Conservation (phyloP, 2,329 filamentous ascomycete genomes). For the Sporothrix pseudoabietina region DNA sequence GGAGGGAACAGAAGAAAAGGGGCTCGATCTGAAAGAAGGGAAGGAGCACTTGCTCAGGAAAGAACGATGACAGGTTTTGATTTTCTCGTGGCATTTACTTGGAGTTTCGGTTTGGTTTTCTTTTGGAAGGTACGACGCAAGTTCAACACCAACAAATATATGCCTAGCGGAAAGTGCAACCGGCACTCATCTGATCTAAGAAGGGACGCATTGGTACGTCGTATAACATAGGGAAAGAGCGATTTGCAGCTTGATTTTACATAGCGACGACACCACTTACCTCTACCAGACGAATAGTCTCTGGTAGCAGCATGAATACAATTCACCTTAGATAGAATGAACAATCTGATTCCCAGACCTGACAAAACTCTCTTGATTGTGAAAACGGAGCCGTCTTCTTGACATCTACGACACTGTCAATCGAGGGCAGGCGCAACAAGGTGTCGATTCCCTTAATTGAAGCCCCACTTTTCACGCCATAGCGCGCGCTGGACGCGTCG, state of each 20-base stretch:
- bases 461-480: constrained; percentile 18
- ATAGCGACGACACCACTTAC: neutral
- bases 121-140: neutral
- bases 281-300: neutral
- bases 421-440: neutral
- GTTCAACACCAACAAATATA: neutral
- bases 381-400: neutral
- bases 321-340: neutral
- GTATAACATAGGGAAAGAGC: neutral
- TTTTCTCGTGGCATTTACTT: neutral
- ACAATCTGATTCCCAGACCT: neutral
- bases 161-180: constrained; percentile 3
- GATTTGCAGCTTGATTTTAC: neutral
- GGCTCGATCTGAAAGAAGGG: neutral
- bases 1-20: neutral
- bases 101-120: constrained; percentile 5
- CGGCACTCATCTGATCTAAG: neutral
- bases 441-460: constrained; percentile 7
- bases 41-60: constrained; percentile 14
- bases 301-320: neutral
- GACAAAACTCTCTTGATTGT: neutral
- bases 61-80: neutral
- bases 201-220: neutral
- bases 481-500: constrained; percentile 19
- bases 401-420: neutral